Conservation (phyloP, 2,329 filamentous ascomycete species). For the Verticillium klebahnii region DNA sequence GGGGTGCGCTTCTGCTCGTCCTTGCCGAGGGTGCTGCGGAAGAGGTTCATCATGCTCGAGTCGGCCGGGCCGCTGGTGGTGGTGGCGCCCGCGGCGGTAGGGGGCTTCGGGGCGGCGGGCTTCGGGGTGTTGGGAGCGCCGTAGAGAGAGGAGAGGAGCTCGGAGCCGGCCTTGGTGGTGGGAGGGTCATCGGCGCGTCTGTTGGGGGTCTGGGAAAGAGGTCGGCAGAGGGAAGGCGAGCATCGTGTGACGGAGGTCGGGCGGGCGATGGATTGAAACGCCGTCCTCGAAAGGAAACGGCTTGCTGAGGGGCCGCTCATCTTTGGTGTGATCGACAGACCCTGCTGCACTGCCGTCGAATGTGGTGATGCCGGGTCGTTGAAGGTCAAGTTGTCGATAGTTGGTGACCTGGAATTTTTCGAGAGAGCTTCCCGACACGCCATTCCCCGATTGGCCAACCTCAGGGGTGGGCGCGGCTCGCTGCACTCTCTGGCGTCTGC, state of each 20-base stretch:
- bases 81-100: not conserved
- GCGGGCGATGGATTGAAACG: conserved; percentile 22
- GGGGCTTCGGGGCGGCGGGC: not conserved
- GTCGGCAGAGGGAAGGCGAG: conserved; percentile 19
- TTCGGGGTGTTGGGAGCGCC: conserved; percentile 1
- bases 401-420: not conserved
- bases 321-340: not conserved
- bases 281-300: conserved; percentile 36
- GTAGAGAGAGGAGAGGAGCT: conserved; percentile 14
- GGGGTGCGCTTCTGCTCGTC: conserved; percentile 15
- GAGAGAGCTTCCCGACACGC: not conserved
- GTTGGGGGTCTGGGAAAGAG: conserved; percentile 33
- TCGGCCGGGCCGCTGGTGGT: not conserved
- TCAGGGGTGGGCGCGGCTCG: not conserved
- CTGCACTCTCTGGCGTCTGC: not conserved
- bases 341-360: not conserved
- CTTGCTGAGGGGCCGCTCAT: conserved; percentile 41
- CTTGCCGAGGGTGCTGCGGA: conserved; percentile 31
- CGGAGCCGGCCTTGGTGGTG: conserved; percentile 9
- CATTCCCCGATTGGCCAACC: not conserved
- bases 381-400: not conserved
- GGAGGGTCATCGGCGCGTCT: conserved; percentile 17
- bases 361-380: not conserved
- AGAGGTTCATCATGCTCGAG: conserved; percentile 15
- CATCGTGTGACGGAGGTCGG: conserved; percentile 11